Evolutionary conservation across 768 basidiomycete genomes (phyloP).

Genomic region (Russula griseocarnosa): DNA sequence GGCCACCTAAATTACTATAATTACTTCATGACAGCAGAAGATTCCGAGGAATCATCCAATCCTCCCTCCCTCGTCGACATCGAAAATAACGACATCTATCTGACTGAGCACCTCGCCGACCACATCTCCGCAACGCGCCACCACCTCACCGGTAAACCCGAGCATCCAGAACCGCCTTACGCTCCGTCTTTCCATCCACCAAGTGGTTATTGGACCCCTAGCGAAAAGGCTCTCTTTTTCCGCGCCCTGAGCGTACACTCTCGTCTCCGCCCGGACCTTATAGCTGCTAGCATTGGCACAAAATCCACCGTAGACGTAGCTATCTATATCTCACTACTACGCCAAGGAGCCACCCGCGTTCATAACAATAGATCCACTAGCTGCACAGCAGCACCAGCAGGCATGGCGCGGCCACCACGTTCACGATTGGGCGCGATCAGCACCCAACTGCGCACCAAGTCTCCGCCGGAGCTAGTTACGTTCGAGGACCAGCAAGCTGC

Average conservation of each 20-base stretch:
- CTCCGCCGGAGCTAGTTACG: conserved; percentile 9
- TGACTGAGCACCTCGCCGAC: conserved; percentile 7
- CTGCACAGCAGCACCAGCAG: not conserved
- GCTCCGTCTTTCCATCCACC: conserved; percentile 32
- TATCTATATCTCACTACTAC: conserved; percentile 55
- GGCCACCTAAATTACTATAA: too few relatives aligned
- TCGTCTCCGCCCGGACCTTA: conserved; percentile 70
- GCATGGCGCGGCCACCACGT: not conserved
- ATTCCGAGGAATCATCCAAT: not conserved
- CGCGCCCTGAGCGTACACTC: conserved; percentile 63
- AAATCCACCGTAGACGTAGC: conserved; percentile 67
- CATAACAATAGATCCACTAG: not conserved
- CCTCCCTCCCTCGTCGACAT: not conserved
- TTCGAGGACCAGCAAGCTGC: conserved; percentile 18
- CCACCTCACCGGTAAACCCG: conserved; percentile 12
- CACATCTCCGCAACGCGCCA: conserved; percentile 21
- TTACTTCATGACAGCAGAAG: not conserved
- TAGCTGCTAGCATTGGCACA: conserved; percentile 60
- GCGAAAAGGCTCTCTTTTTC: conserved; percentile 72
- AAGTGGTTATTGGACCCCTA: conserved; percentile 53
- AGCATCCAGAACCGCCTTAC: conserved; percentile 16
- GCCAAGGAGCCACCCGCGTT: conserved; percentile 4
- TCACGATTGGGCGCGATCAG: conserved; percentile 13
- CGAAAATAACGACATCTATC: not conserved
- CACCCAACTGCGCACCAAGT: conserved; percentile 23